phyloP scores from a whole-genome alignment of 345 rosid species.

The Rhodamnia rubescens region DNA sequence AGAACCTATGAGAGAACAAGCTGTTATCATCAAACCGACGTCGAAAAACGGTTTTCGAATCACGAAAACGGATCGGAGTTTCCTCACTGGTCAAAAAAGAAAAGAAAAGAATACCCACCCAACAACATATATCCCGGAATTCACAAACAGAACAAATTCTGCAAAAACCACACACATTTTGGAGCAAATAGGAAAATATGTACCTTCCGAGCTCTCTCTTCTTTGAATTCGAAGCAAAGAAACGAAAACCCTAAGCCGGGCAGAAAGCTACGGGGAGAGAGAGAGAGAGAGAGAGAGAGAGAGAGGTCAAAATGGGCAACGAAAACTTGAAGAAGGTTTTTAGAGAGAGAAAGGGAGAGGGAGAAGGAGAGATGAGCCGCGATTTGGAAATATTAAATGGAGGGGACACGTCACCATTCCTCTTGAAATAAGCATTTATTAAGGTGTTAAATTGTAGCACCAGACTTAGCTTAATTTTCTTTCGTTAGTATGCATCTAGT shows the following conservation, averaged over 20 bases:
- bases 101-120: neutral
- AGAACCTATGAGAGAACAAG: neutral
- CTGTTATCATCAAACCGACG: neutral
- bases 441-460: no score
- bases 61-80: neutral
- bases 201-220: constrained; percentile 25
- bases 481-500: no score
- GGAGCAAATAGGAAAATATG: constrained; percentile 2
- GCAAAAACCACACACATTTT: neutral
- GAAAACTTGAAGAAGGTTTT: constrained; percentile 1
- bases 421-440: no score
- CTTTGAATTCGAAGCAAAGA: constrained; percentile 30
- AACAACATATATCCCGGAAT: neutral
- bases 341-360: constrained; percentile 4
- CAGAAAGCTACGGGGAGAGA: neutral
- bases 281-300: neutral
- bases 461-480: no score
- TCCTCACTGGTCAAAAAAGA: neutral
- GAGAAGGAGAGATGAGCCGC: constrained; percentile 6
- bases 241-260: constrained; percentile 15
- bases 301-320: constrained; percentile 3
- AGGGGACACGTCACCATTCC: constrained; percentile 16
- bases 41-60: neutral
- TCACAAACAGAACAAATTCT: neutral
- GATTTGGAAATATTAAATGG: constrained; percentile 8